Conservation (phyloP, 2,329 filamentous ascomycete genomes). For the Aspergillus udagawae region DNA sequence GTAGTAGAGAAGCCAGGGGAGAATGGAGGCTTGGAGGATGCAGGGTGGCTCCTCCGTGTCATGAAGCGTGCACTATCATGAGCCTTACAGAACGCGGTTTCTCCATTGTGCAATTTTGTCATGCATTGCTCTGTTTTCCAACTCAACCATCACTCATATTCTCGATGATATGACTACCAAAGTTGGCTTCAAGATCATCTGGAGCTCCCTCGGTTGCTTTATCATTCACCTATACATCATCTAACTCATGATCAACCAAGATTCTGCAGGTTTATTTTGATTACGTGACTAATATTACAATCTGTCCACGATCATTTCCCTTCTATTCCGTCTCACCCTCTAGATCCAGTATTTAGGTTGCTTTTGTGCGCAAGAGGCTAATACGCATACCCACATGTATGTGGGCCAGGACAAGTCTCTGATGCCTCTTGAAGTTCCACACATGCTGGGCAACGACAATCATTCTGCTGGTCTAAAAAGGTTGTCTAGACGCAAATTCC, state of each 20-base stretch:
- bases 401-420: background rate
- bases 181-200: slow-evolving; percentile 1
- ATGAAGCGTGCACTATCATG: slow-evolving; percentile 38
- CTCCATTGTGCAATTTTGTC: background rate
- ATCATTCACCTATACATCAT: background rate
- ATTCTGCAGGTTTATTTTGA: background rate
- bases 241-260: background rate
- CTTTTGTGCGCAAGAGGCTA: background rate
- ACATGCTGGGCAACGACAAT: background rate
- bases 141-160: no score
- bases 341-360: background rate
- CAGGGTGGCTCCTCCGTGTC: slow-evolving; percentile 54
- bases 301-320: background rate
- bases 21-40: slow-evolving; percentile 55
- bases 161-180: background rate
- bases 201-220: background rate
- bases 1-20: slow-evolving; percentile 34
- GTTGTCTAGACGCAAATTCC: background rate
- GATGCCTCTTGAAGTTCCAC: background rate
- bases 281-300: background rate
- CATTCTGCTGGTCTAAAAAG: background rate
- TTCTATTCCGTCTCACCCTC: background rate
- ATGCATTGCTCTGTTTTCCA: background rate
- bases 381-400: background rate
- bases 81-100: background rate